phyloP scores from a whole-genome alignment of 495 filamentous ascomycete genomes.

The Neurospora sp. region DNA sequence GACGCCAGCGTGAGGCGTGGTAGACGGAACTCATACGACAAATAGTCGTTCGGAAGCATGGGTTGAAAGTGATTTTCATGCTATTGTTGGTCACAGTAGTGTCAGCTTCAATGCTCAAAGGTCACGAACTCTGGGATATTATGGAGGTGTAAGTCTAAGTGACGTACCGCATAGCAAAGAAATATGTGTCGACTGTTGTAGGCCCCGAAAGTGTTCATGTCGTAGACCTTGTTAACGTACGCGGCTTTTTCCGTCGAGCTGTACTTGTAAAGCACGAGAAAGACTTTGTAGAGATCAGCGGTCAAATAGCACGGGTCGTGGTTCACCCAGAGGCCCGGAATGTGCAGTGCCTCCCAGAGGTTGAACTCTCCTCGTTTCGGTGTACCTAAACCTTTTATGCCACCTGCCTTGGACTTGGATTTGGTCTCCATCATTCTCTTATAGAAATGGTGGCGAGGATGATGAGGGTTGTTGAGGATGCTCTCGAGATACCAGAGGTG shows the following conservation, averaged over 20 bases:
- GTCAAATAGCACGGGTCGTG: constrained; percentile 16
- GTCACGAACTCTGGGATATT: background rate
- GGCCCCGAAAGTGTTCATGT: constrained; percentile 13
- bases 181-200: constrained; percentile 21
- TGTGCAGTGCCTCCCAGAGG: constrained; percentile 16
- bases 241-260: background rate
- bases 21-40: constrained; percentile 14
- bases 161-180: constrained; percentile 11
- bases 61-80: constrained; percentile 14
- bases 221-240: constrained; percentile 4
- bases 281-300: constrained; percentile 16
- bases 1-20: constrained; percentile 12
- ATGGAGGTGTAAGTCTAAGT: background rate
- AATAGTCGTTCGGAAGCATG: constrained; percentile 16
- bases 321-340: constrained; percentile 11
- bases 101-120: background rate
- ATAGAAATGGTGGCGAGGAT: constrained; percentile 15
- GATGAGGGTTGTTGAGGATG: constrained; percentile 7
- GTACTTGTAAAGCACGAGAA: constrained; percentile 16
- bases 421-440: background rate
- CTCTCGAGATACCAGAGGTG: constrained; percentile 11
- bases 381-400: background rate
- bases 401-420: background rate
- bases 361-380: background rate
- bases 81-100: background rate